Evolutionary conservation across 2,329 filamentous ascomycete genomes (phyloP).

Genomic region (Monosporascus sp.): DNA sequence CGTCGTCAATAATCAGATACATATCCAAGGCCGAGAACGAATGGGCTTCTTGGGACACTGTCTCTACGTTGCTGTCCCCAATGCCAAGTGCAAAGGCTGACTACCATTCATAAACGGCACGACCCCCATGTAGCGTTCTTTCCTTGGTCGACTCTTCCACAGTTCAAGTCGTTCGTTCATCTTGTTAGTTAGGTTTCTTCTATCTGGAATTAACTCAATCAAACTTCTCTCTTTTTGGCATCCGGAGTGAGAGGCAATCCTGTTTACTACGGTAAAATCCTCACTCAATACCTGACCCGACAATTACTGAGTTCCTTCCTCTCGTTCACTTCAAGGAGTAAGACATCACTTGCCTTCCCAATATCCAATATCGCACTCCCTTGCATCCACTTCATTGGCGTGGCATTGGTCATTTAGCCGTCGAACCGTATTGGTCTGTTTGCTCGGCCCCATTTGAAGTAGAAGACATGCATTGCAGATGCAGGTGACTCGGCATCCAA

Average conservation of each 20-base stretch:
- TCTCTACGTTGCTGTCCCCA: neutral
- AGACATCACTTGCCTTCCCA: neutral
- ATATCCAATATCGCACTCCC: neutral
- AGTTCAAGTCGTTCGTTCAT: neutral
- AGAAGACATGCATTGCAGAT: neutral
- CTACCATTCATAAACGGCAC: neutral
- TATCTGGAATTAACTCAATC: neutral
- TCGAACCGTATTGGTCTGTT: neutral
- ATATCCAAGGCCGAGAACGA: neutral
- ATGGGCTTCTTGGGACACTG: neutral
- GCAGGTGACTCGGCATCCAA: neutral
- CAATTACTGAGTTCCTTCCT: too few species aligned
- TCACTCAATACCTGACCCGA: too few species aligned
- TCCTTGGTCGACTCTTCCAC: neutral
- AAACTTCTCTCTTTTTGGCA: too few species aligned
- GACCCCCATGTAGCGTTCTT: neutral
- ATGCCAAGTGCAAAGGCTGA: neutral
- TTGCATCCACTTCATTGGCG: neutral
- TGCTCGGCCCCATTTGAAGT: neutral
- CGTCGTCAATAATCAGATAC: neutral
- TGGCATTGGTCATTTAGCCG: neutral
- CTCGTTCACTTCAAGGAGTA: neutral
- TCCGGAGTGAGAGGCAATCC: too few species aligned
- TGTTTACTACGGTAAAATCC: too few species aligned
- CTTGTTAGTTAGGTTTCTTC: neutral